Evolutionary conservation across 305 asterid genomes (phyloP).

Genomic region (Fraxinus nigra): DNA sequence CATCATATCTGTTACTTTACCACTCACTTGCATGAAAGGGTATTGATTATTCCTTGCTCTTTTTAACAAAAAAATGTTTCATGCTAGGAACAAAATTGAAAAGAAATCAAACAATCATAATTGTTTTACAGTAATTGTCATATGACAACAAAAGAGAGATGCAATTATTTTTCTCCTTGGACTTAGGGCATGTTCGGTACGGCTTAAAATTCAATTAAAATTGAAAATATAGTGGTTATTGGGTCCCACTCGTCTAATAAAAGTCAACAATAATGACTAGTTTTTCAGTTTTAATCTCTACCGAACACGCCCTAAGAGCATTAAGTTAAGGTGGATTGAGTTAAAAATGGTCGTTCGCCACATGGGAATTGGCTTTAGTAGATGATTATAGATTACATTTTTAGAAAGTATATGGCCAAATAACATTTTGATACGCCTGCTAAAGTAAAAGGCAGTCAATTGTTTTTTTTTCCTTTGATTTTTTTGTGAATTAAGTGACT

Average conservation of each 20-base stretch:
- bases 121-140: neutral
- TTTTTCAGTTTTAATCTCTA: no score
- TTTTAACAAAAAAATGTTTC: neutral
- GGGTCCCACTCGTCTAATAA: no score
- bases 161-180: neutral
- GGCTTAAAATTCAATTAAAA: no score
- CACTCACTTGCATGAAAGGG: neutral
- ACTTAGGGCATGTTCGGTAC: neutral
- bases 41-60: neutral
- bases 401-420: neutral
- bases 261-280: no score
- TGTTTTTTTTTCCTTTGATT: neutral
- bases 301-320: no score
- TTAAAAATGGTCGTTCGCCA: neutral
- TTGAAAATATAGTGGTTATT: no score
- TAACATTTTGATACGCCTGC: neutral
- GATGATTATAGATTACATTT: neutral
- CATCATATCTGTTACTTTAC: no score
- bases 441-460: neutral
- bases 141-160: neutral
- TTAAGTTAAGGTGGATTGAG: neutral
- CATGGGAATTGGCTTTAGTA: neutral
- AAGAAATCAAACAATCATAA: neutral
- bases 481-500: neutral
- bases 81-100: neutral